A percentile compares a stretch with the other conserved stretches of the same genome.
These are phyloP conservation scores for Exophiala alcalophila DNA, from an alignment of 2,329 filamentous ascomycete species.

Conservation along the genomic window DNA sequence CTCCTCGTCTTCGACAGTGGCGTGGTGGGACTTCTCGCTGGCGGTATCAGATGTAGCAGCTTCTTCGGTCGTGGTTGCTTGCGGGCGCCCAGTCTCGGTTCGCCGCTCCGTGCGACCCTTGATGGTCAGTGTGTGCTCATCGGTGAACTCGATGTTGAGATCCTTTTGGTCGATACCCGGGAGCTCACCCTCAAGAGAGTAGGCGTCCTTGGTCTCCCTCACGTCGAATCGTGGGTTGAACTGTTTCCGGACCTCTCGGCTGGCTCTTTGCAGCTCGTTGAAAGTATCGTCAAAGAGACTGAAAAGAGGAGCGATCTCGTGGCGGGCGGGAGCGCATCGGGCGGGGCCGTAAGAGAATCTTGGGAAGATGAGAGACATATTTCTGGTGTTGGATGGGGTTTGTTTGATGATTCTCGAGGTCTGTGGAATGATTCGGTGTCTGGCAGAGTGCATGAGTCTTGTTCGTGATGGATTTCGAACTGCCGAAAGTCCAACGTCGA, in stretches of 20 bases:
- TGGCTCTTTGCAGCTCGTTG: constrained; percentile 26
- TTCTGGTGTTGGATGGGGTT: constrained; percentile 26
- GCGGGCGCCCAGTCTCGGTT: constrained; percentile 32
- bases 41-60: constrained; percentile 21
- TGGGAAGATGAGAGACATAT: constrained; percentile 42
- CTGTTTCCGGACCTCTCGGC: constrained; percentile 28
- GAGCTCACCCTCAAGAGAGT: constrained; percentile 49
- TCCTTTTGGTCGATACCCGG: constrained; percentile 48
- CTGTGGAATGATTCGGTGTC: constrained; percentile 22
- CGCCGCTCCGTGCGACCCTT: constrained; percentile 44
- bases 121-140: constrained; percentile 47
- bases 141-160: constrained; percentile 48
- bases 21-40: constrained; percentile 35
- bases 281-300: constrained; percentile 45
- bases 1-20: constrained; percentile 47
- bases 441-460: constrained; percentile 31
- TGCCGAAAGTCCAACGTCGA: constrained; percentile 10
- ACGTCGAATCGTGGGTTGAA: constrained; percentile 50
- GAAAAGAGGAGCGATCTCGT: constrained; percentile 46
- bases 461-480: constrained; percentile 26
- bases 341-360: constrained; percentile 32
- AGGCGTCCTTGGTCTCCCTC: constrained; percentile 44
- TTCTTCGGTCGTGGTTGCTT: constrained; percentile 22
- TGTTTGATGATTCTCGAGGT: constrained; percentile 24
- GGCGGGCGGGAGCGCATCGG: constrained; percentile 27